phyloP scores from a whole-genome alignment of 2,329 filamentous ascomycete species.

The Fusarium mexicanum region DNA sequence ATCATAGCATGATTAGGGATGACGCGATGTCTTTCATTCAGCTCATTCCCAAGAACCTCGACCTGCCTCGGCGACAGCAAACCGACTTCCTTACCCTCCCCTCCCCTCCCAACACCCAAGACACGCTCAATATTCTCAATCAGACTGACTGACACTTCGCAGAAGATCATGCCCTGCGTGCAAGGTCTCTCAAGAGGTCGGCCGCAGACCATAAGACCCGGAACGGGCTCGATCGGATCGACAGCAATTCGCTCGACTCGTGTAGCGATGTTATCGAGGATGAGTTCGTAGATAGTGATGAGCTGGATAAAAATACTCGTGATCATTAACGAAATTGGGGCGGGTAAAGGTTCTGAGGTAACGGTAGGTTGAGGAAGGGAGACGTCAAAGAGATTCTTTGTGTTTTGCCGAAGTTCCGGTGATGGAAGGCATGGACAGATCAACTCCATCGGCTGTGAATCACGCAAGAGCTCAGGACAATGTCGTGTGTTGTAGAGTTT shows the following conservation, averaged over 20 bases:
- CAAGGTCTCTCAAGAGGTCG: background rate
- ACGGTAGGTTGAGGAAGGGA: background rate
- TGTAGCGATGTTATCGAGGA: background rate
- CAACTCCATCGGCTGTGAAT: background rate
- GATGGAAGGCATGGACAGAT: background rate
- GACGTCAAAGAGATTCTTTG: background rate
- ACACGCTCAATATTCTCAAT: background rate
- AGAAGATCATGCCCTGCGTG: background rate
- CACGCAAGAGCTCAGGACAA: accelerated
- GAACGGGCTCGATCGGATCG: background rate
- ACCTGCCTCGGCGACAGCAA: background rate
- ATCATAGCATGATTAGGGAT: background rate
- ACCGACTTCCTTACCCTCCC: background rate
- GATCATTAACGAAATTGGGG: background rate
- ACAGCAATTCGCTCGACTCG: background rate
- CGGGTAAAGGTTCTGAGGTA: background rate
- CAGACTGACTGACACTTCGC: background rate
- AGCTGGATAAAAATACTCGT: background rate
- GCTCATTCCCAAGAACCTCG: background rate
- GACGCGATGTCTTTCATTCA: background rate
- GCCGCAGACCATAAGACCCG: background rate
- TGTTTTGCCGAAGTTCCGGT: background rate
- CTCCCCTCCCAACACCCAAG: accelerated
- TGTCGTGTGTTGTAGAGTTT: accelerated
- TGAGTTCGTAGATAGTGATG: background rate